A percentile compares a stretch with the other conserved stretches of the same genome.
phyloP scores from a whole-genome alignment of 2,329 filamentous ascomycete genomes.

The Curvularia verruculosa region DNA sequence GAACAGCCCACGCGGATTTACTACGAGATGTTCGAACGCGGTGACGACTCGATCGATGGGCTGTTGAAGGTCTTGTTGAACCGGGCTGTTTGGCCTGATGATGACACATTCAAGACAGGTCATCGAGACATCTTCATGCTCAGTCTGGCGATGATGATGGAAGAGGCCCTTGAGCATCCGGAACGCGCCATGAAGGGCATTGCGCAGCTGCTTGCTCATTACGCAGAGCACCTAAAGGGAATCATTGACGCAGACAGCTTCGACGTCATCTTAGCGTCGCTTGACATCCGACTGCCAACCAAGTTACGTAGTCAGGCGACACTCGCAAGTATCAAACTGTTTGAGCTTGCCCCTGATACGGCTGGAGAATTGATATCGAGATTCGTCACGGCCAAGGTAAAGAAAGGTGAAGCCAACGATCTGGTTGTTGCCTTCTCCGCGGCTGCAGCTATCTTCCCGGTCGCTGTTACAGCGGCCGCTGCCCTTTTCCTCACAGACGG shows the following conservation, averaged over 20 bases:
- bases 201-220: constrained; percentile 62
- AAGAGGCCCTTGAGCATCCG: constrained; percentile 78
- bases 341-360: constrained; percentile 75
- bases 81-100: constrained; percentile 49
- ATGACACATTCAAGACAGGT: constrained; percentile 53
- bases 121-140: constrained; percentile 71
- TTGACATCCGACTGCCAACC: constrained; percentile 80
- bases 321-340: constrained; percentile 79
- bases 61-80: constrained; percentile 53
- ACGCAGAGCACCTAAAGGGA: constrained; percentile 60
- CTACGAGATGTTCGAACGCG: constrained; percentile 52
- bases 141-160: constrained; percentile 86
- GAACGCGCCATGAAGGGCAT: constrained; percentile 67
- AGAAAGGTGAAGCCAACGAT: constrained; percentile 81
- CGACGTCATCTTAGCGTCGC: constrained; percentile 82
- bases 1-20: constrained; percentile 52
- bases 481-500: constrained; percentile 86
- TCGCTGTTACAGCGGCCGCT: constrained; percentile 76
- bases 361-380: constrained; percentile 72
- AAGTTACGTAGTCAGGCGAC: constrained; percentile 81
- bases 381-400: constrained; percentile 75
- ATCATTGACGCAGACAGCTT: constrained; percentile 77
- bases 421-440: constrained; percentile 92
- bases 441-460: constrained; percentile 85
- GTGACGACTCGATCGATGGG: constrained; percentile 54